Evolutionary conservation across 2,329 filamentous ascomycete species (phyloP).

Genomic region (Xylariaceae sp.): DNA sequence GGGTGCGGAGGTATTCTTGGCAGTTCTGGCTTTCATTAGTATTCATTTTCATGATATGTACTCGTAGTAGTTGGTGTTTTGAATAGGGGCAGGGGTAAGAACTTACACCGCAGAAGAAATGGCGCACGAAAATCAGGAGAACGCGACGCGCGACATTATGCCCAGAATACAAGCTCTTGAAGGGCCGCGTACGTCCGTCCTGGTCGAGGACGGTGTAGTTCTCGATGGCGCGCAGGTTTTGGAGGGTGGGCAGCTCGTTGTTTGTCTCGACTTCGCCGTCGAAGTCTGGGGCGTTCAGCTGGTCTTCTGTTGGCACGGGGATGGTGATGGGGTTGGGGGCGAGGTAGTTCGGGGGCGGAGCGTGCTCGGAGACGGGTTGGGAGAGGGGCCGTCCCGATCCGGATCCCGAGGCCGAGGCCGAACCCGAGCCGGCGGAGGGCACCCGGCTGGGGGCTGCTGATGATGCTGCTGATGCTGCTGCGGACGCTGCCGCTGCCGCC

Average conservation of each 20-base stretch:
- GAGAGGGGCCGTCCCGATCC: no score
- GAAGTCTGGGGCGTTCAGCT: constrained; percentile 39
- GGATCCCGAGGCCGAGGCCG: no score
- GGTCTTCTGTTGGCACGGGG: background rate
- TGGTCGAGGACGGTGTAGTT: constrained; percentile 56
- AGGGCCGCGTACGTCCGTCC: constrained; percentile 54
- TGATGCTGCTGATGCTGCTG: no score
- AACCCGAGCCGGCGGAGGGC: no score
- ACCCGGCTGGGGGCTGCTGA: no score
- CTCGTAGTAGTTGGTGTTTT: no score
- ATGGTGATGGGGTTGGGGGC: background rate
- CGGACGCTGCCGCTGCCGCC: no score
- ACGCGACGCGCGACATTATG: constrained; percentile 51
- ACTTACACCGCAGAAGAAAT: constrained; percentile 76
- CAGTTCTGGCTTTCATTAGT: constrained; percentile 51
- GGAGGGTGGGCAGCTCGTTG: constrained; percentile 48
- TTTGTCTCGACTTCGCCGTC: constrained; percentile 51
- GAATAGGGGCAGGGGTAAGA: background rate
- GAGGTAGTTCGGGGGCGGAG: background rate
- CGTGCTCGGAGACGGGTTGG: background rate
- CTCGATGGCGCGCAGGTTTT: constrained; percentile 47
- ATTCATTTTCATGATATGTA: no score
- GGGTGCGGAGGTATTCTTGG: constrained; percentile 64
- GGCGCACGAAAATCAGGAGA: constrained; percentile 68
- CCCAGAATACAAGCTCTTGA: constrained; percentile 58